Evolutionary conservation across 169 alveolate genomes (phyloP), one percentile per base, ranked within the genome.

Genomic region (Eimeria nieschulzi): DNA sequence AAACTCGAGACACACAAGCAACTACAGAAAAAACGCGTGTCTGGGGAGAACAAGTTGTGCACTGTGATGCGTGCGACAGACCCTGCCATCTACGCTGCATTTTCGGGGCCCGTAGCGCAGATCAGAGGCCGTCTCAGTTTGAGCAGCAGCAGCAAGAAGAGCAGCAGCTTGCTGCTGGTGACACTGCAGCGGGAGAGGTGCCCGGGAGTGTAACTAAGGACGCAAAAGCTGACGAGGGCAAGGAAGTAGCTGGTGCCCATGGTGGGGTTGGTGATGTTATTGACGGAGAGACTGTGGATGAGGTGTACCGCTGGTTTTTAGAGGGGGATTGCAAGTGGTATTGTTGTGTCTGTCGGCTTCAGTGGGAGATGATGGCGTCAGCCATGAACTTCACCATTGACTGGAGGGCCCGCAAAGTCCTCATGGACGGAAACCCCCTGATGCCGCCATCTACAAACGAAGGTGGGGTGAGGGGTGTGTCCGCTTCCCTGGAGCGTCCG

Each of bases 51-150:
- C 87, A 79, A 84, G 91, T 80, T 51, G 96, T 95, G 54, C 93
- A 92, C 76, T 95, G 97, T 88, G 97, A 95, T 75, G 97, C 96
- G 0, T 95, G 97, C 83, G 97, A 95, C 63, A 90, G 97, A 21
- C 94, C 95, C 55, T 95, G 95, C 87, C 97, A 95, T 78, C 91
- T 93, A 25, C 78, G 87, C 46, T 95, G 97, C 76, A 54, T 78
- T 73, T 76, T 59, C 72, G 66, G 90, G 70, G 73, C 83, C 33
- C 78, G 61, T 61, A 56, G 82, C 19, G 80, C 54, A 26, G 51
- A 51, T 79, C 66, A 46, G 68, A 19, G 70, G 39, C 15, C 78
- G 78, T 0, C 1, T 17, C 82, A 46, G 68, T 26, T 9, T 2
- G 72, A 39, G 61, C 82, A 83, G 70, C 59, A 26, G 26, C 82